Percentiles rank a stretch among this genome's conserved stretches.
Conservation (phyloP, 345 rosid genomes). For the Anacardium occidentale region DNA sequence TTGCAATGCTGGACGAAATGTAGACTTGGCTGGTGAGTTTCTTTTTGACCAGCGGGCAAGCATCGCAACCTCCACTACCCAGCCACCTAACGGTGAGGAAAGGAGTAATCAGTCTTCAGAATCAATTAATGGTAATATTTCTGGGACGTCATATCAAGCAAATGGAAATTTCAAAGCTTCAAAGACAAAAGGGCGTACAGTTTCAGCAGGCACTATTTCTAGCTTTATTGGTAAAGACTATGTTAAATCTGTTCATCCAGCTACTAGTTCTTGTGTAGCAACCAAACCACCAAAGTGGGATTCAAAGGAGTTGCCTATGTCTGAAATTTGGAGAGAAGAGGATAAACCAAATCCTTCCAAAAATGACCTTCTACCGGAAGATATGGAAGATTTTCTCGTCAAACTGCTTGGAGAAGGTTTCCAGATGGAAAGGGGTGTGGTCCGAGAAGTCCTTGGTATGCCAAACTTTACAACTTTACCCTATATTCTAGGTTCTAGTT, state of each 20-base stretch:
- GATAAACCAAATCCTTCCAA: conserved; percentile 11
- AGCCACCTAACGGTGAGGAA: conserved; percentile 20
- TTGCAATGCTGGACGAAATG: conserved; percentile 34
- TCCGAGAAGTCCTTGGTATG: conserved; percentile 47
- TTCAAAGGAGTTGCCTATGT: conserved; percentile 27
- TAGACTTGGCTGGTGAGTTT: conserved; percentile 37
- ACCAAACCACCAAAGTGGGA: conserved; percentile 55
- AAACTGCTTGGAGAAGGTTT: conserved; percentile 54
- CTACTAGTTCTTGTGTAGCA: conserved; percentile 26
- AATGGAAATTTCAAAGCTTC: conserved; percentile 30
- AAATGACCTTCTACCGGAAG: conserved; percentile 32
- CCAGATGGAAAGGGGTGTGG: conserved; percentile 37
- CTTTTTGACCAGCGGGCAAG: conserved; percentile 32
- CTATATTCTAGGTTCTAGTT: neutral
- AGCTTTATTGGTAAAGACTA: conserved; percentile 47
- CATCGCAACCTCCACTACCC: conserved; percentile 17
- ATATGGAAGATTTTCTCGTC: conserved; percentile 48
- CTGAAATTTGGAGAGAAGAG: conserved; percentile 37
- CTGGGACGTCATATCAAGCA: conserved; percentile 16
- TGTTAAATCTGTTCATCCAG: conserved; percentile 26
- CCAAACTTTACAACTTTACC: conserved; percentile 10
- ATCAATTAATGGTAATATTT: conserved; percentile 15
- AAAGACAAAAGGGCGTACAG: conserved; percentile 42
- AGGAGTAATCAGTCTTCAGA: conserved; percentile 18
- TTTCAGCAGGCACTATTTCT: conserved; percentile 53